Conservation (phyloP, 2,329 filamentous ascomycete species). For the Zymoseptoria brevis region DNA sequence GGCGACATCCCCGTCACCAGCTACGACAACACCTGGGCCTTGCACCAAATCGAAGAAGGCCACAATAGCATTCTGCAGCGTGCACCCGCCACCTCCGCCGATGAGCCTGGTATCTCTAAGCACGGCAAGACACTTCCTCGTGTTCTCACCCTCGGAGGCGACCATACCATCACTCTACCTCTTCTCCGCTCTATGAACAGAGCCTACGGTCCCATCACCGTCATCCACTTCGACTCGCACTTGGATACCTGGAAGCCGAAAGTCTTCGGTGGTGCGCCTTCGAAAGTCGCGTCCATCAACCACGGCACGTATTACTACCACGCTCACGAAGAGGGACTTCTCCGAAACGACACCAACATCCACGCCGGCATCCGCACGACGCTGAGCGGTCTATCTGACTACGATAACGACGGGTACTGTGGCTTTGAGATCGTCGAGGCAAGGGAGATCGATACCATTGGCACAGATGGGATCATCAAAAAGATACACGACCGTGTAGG, state of each 20-base stretch:
- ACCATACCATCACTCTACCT: constrained; percentile 55
- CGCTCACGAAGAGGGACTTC: constrained; percentile 66
- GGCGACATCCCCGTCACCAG: constrained; percentile 76
- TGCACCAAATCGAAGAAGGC: constrained; percentile 78
- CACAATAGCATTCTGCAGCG: constrained; percentile 69
- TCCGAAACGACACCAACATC: constrained; percentile 77
- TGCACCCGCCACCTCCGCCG: constrained; percentile 59
- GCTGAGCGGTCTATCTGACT: constrained; percentile 68
- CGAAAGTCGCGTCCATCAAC: constrained; percentile 68
- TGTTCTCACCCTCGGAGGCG: constrained; percentile 64
- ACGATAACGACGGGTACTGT: constrained; percentile 78
- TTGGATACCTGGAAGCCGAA: constrained; percentile 64
- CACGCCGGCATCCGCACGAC: constrained; percentile 83
- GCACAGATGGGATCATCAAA: constrained; percentile 63
- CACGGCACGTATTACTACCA: constrained; percentile 85
- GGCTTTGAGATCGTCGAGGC: constrained; percentile 78
- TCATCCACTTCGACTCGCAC: constrained; percentile 57
- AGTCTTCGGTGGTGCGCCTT: constrained; percentile 76
- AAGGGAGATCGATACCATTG: constrained; percentile 60
- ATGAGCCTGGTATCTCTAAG: constrained; percentile 59
- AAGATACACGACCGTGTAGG: constrained; percentile 64
- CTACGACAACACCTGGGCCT: constrained; percentile 76
- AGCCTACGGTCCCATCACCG: constrained; percentile 60
- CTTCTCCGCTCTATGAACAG: constrained; percentile 52
- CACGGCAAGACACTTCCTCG: constrained; percentile 69